Evolutionary conservation across 2,329 filamentous ascomycete genomes (phyloP).

Genomic region (Paramyrothecium sp.): DNA sequence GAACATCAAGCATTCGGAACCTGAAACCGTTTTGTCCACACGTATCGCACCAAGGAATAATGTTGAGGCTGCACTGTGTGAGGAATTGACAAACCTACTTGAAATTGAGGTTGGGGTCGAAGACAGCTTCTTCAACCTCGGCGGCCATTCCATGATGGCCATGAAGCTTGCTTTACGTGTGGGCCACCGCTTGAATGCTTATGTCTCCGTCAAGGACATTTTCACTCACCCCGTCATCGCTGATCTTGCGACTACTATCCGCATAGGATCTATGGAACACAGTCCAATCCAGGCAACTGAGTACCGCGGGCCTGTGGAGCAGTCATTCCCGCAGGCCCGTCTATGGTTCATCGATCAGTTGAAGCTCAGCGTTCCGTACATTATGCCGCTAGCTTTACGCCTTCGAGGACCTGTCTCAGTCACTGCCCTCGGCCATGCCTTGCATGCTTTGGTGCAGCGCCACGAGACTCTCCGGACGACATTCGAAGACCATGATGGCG

Average conservation of each 20-base stretch:
- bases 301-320: constrained; percentile 2
- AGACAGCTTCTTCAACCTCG: constrained; percentile 24
- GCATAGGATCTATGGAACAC: background rate
- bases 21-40: background rate
- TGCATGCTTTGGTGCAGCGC: constrained; percentile 6
- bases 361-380: constrained; percentile 3
- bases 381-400: constrained; percentile 6
- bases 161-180: constrained; percentile 11
- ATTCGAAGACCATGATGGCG: constrained; percentile 4
- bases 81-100: constrained; percentile 4
- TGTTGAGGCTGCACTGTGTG: constrained; percentile 3
- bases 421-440: background rate
- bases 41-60: background rate
- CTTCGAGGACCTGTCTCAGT: background rate
- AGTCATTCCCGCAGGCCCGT: constrained; percentile 11
- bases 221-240: constrained; percentile 4
- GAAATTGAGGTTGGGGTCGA: constrained; percentile 3
- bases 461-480: constrained; percentile 8
- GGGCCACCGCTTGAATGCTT: constrained; percentile 3
- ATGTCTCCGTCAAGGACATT: constrained; percentile 7
- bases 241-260: constrained; percentile 1
- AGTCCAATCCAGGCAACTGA: background rate
- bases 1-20: background rate
- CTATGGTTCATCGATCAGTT: constrained; percentile 13
- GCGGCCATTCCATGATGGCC: constrained; percentile 21